phyloP scores from a whole-genome alignment of 345 rosid species.

The Raphanus sativus region DNA sequence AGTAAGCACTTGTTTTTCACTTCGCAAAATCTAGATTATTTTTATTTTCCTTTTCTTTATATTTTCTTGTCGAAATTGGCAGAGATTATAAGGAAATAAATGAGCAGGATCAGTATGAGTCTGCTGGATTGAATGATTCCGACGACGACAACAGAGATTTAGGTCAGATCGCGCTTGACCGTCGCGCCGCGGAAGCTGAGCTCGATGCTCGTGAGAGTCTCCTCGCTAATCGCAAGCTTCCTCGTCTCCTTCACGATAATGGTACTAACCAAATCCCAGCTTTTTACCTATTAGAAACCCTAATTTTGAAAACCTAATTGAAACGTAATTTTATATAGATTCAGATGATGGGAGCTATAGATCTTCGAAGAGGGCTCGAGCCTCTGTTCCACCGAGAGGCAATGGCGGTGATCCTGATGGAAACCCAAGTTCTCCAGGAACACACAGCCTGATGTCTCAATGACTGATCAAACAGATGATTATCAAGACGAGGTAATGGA shows the following conservation, averaged over 20 bases:
- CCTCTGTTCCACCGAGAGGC: conserved; percentile 56
- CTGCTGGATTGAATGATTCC: conserved; percentile 77
- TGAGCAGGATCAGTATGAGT: conserved; percentile 69
- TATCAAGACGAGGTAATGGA: conserved; percentile 60
- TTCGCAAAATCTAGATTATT: too few species aligned
- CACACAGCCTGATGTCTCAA: conserved; percentile 62
- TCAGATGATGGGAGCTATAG: conserved; percentile 83
- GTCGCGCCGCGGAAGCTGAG: conserved; percentile 72
- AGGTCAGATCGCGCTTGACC: conserved; percentile 73
- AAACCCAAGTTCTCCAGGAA: conserved; percentile 75
- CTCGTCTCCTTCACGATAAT: conserved; percentile 84
- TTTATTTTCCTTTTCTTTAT: background rate
- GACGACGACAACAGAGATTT: conserved; percentile 72
- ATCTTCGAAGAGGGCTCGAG: conserved; percentile 82
- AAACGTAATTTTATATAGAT: conserved; percentile 43
- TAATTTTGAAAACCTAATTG: background rate
- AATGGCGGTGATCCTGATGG: conserved; percentile 67
- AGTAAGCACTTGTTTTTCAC: background rate
- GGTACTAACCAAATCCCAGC: conserved; percentile 40
- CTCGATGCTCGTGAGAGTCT: conserved; percentile 71
- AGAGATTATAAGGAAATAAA: conserved; percentile 69
- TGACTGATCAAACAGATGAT: conserved; percentile 91
- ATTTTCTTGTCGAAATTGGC: conserved; percentile 4
- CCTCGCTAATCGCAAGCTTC: conserved; percentile 62
- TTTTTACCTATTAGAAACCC: background rate